Percentiles rank a stretch among this genome's conserved stretches.
Evolutionary conservation across 257 asterid genomes (phyloP).

Genomic region (Schizonepeta tenuifolia): DNA sequence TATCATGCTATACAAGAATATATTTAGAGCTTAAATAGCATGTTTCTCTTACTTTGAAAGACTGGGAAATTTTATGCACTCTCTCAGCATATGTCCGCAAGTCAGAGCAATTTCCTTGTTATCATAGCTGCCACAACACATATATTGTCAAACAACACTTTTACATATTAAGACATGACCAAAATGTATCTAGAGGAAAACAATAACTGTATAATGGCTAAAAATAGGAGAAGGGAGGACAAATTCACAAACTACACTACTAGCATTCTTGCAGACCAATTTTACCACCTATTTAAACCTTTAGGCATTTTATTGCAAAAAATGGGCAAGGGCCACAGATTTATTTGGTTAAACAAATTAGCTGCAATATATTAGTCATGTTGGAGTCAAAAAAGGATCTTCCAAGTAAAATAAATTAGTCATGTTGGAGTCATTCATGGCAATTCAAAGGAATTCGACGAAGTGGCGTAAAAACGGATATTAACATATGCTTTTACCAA

Average conservation of each 20-base stretch:
- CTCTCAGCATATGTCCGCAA: slow-evolving; percentile 96
- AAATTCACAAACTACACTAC: slow-evolving; percentile 11
- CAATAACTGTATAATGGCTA: slow-evolving; percentile 9
- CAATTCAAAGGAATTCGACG: slow-evolving; percentile 9
- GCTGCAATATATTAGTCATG: too few species aligned
- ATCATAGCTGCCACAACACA: slow-evolving; percentile 69
- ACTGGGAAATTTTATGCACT: slow-evolving; percentile 83
- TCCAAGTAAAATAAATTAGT: slow-evolving; percentile 4
- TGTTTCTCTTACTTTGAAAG: slow-evolving; percentile 83
- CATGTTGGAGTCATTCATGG: slow-evolving; percentile 20
- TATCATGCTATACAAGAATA: slow-evolving; percentile 26
- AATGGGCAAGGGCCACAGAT: not conserved
- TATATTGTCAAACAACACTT: slow-evolving; percentile 22
- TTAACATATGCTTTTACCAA: slow-evolving; percentile 56
- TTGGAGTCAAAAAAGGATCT: slow-evolving; percentile 13
- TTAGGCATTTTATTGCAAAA: slow-evolving; percentile 11
- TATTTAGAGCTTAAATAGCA: slow-evolving; percentile 29
- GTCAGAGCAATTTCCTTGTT: slow-evolving; percentile 96
- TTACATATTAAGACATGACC: slow-evolving; percentile 19
- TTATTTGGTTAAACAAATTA: slow-evolving; percentile 20
- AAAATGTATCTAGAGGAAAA: slow-evolving; percentile 25
- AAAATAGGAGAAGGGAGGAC: not conserved
- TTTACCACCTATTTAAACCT: not conserved
- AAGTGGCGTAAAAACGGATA: slow-evolving; percentile 11
- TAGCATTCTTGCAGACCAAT: slow-evolving; percentile 6